These are phyloP conservation scores for Pichia insulana DNA, from an alignment of 805 yeast genomes.

Conservation along the genomic window DNA sequence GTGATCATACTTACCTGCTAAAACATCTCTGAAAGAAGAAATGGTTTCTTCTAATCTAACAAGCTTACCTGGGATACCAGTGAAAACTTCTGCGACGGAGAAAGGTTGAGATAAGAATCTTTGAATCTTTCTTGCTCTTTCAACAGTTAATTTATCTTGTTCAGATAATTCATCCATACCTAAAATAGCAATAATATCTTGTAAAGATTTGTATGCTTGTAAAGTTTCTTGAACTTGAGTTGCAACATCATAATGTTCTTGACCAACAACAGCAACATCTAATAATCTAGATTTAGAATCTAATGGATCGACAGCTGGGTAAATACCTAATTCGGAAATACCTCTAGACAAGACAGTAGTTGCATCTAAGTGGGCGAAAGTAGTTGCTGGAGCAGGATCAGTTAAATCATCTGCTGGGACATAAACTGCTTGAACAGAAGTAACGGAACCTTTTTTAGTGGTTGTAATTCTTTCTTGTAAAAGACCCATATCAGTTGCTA, in stretches of 20 bases:
- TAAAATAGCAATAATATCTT: slow-evolving; percentile 99
- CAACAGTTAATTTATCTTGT: slow-evolving; percentile 97
- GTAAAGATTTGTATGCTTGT: slow-evolving; percentile 99
- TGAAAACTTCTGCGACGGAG: slow-evolving; percentile 99
- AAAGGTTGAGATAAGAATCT: slow-evolving; percentile 99
- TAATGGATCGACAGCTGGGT: slow-evolving; percentile 99
- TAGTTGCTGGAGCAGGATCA: slow-evolving; percentile 99
- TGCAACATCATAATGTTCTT: slow-evolving; percentile 97
- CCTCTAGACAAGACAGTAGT: slow-evolving; percentile 99
- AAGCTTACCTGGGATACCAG: slow-evolving; percentile 97
- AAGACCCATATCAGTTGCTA: slow-evolving; percentile 99
- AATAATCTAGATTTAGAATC: slow-evolving; percentile 98
- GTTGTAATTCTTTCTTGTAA: slow-evolving; percentile 99
- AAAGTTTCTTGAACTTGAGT: slow-evolving; percentile 93
- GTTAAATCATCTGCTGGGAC: slow-evolving; percentile 99
- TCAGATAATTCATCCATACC: slow-evolving; percentile 99
- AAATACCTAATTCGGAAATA: slow-evolving; percentile 99
- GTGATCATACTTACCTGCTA: slow-evolving; percentile 97
- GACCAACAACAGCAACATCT: slow-evolving; percentile 95
- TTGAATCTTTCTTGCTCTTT: slow-evolving; percentile 99
- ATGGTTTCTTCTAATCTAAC: slow-evolving; percentile 95
- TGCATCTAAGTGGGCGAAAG: slow-evolving; percentile 99
- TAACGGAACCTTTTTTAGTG: slow-evolving; percentile 99
- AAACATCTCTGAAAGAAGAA: slow-evolving; percentile 90
- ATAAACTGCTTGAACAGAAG: slow-evolving; percentile 99